These are phyloP conservation scores for Clavispora phyllophila DNA, from an alignment of 805 yeast species.

Conservation along the genomic window DNA sequence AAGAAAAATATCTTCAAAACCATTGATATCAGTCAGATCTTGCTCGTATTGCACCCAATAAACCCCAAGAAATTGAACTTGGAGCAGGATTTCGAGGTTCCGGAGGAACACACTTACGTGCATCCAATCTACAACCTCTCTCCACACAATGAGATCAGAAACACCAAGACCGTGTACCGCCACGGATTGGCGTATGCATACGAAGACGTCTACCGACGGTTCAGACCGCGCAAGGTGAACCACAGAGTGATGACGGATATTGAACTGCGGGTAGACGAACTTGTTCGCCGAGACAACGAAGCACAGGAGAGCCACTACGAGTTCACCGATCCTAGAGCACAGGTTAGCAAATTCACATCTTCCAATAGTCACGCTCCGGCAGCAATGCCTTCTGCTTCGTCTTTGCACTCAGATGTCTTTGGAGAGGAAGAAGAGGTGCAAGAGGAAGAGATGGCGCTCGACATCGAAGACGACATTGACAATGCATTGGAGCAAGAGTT, in stretches of 20 bases:
- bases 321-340: conserved; percentile 51
- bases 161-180: conserved; percentile 46
- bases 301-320: conserved; percentile 81
- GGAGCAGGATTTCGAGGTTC: conserved; percentile 45
- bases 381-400: background rate
- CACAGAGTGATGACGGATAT: conserved; percentile 70
- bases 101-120: conserved; percentile 24
- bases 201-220: conserved; percentile 60
- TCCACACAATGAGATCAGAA: conserved; percentile 36
- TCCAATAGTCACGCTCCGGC: background rate
- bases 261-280: conserved; percentile 72
- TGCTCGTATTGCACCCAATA: conserved; percentile 61
- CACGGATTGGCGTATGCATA: conserved; percentile 85
- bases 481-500: conserved; percentile 53
- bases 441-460: conserved; percentile 32
- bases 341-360: conserved; percentile 4
- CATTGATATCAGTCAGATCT: conserved; percentile 79
- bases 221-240: conserved; percentile 67
- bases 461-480: conserved; percentile 25
- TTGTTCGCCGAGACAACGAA: conserved; percentile 70
- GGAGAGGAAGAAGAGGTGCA: conserved; percentile 17
- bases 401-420: background rate
- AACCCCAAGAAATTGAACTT: conserved; percentile 34
- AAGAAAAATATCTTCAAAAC: conserved; percentile 84
- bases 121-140: conserved; percentile 38